Base-by-base conservation (phyloP, 78 protist species). In the Carpediemonas membranifera region DNA sequence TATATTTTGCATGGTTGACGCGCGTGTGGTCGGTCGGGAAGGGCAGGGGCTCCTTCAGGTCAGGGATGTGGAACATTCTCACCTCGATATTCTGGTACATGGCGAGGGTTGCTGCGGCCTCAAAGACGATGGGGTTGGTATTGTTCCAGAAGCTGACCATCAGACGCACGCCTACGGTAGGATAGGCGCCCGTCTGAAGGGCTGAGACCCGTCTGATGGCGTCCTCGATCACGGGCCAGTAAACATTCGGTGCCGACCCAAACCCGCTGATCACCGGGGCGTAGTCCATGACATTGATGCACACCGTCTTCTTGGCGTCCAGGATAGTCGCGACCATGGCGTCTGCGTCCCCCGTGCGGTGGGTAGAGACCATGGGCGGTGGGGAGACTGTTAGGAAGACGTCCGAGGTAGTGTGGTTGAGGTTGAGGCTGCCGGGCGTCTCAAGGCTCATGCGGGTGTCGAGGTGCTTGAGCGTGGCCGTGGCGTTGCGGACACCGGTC, bases 1-100 rank as follows among this genome's bases (percentile, higher is more conserved):
- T 51, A 64, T 64, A 86, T 59, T 86, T 86, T 61, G 90, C 85
- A 57, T 86, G 90, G 54, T 84, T 81, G 31, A 86, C 90, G 30
- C 90, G 59, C 2, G 90, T 73, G 79, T 59, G 61, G 74, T 64
- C 73, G n/a, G n/a, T n/a, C n/a, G n/a, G n/a, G 19, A 58, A 28
- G 21, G 53, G 13, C 0, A 37, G 72, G 11, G 61, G 39, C 21
- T 77, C 66, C 16, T 14, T 5, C 14, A 36, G 57, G 3, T 53
- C 34, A 15, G 90, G 88, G 3, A 80, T 79, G 16, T 36, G 55
- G 57, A 80, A 85, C 77, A 77, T 68, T 15, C 73, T 19, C 24
- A 85, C 87, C 16, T 61, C 52, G 41, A 84, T 76, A 35, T 65
- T 73, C 30, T 16, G 31, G 35, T 81, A 65, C 15, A 31, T 35